Evolutionary conservation across 768 basidiomycete genomes (phyloP).

Genomic region (Pulveroboletus sp.): DNA sequence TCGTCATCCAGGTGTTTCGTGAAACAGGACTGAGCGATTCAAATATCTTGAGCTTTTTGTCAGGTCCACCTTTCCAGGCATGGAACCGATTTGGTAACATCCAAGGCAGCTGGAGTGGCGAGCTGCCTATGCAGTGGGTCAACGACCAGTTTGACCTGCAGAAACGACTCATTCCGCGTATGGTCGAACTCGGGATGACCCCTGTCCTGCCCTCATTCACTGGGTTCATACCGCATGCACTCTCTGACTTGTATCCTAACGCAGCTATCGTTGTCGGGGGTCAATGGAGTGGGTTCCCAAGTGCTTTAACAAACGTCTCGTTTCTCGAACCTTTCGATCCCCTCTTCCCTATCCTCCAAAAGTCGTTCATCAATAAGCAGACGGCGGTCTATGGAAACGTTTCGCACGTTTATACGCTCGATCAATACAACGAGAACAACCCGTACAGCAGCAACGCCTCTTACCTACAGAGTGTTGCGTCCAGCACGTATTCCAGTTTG

Average conservation of each 20-base stretch:
- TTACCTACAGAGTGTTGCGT: slow-evolving; percentile 33
- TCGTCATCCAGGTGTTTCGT: slow-evolving; percentile 34
- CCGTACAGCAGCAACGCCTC: slow-evolving; percentile 31
- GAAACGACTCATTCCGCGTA: slow-evolving; percentile 34
- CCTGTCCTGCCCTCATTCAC: slow-evolving; percentile 40
- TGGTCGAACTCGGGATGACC: slow-evolving; percentile 40
- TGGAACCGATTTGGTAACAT: slow-evolving; percentile 44
- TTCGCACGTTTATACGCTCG: slow-evolving; percentile 41
- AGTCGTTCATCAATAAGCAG: slow-evolving; percentile 37
- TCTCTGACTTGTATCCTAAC: slow-evolving; percentile 30
- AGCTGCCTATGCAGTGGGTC: slow-evolving; percentile 35
- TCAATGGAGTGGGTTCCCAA: slow-evolving; percentile 34
- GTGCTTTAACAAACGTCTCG: slow-evolving; percentile 31
- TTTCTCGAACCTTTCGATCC: slow-evolving; percentile 40
- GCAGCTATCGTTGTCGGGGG: slow-evolving; percentile 33
- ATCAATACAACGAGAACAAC: slow-evolving; percentile 42
- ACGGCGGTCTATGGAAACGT: slow-evolving; percentile 33
- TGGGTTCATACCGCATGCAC: slow-evolving; percentile 36
- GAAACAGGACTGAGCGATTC: slow-evolving; percentile 34
- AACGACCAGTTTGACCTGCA: slow-evolving; percentile 35
- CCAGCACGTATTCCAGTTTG: slow-evolving; percentile 34
- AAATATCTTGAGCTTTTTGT: slow-evolving; percentile 33
- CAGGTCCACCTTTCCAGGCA: slow-evolving; percentile 37
- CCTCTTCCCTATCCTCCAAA: slow-evolving; percentile 34
- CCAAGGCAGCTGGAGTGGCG: slow-evolving; percentile 37